These are phyloP conservation scores for Hymenoscyphus repandus DNA, from an alignment of 2,329 filamentous ascomycete genomes.

Conservation along the genomic window DNA sequence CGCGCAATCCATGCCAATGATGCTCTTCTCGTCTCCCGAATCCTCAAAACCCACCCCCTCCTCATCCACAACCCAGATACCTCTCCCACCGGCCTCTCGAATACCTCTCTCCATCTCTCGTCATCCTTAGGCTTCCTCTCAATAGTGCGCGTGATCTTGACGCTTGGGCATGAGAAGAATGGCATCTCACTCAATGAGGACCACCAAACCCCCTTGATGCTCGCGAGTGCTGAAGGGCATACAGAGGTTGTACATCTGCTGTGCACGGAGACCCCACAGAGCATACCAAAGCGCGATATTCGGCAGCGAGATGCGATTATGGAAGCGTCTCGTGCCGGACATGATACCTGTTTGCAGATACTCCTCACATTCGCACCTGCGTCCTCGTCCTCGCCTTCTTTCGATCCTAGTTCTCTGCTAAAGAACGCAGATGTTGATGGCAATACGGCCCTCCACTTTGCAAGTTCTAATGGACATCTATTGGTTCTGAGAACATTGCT, in stretches of 20 bases:
- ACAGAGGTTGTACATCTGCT: conserved; percentile 70
- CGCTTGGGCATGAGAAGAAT: conserved; percentile 64
- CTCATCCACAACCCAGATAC: conserved; percentile 77
- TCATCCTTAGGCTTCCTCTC: conserved; percentile 65
- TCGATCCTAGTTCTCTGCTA: conserved; percentile 30
- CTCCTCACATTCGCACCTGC: conserved; percentile 54
- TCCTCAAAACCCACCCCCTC: conserved; percentile 65
- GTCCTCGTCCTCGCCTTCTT: not conserved
- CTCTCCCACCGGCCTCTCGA: conserved; percentile 58
- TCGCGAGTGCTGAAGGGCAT: conserved; percentile 65
- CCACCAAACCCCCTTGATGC: conserved; percentile 76
- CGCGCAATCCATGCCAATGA: conserved; percentile 76
- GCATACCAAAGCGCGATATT: conserved; percentile 52
- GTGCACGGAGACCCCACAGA: conserved; percentile 52
- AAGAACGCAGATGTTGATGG: conserved; percentile 61
- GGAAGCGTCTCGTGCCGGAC: conserved; percentile 54
- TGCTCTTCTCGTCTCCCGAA: conserved; percentile 65
- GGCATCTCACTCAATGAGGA: conserved; percentile 73
- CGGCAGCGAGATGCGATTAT: conserved; percentile 68
- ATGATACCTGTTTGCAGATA: conserved; percentile 61
- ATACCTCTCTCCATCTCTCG: conserved; percentile 79
- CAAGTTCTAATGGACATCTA: conserved; percentile 74
- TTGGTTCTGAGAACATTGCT: conserved; percentile 72
- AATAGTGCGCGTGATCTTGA: conserved; percentile 65
- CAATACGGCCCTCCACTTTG: conserved; percentile 86